Conservation (phyloP, 768 basidiomycete genomes). For the Vishniacozyma victoriae region DNA sequence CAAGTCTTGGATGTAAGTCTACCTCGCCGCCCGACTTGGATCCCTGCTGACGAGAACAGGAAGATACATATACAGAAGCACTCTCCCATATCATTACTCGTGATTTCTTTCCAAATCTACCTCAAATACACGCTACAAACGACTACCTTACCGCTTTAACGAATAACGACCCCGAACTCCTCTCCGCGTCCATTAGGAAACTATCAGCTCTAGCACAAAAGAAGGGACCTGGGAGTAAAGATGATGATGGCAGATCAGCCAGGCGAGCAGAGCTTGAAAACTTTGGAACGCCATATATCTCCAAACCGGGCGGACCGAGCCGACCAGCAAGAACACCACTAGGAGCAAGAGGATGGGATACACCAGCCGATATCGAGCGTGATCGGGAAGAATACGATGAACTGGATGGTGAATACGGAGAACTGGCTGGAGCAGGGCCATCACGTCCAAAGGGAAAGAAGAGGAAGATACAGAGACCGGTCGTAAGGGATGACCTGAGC, state of each 20-base stretch:
- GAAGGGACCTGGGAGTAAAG: constrained; percentile 18
- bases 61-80: constrained; percentile 90
- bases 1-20: constrained; percentile 37
- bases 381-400: constrained; percentile 21
- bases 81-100: constrained; percentile 88
- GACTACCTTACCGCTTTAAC: constrained; percentile 73
- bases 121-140: constrained; percentile 82
- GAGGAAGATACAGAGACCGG: constrained; percentile 20
- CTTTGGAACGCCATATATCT: constrained; percentile 38
- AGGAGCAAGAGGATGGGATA: constrained; percentile 41
- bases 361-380: constrained; percentile 18
- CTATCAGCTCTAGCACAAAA: constrained; percentile 54
- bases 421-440: constrained; percentile 2
- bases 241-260: constrained; percentile 14
- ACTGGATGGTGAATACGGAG: constrained; percentile 8
- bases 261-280: constrained; percentile 35
- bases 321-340: constrained; percentile 33
- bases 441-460: constrained; percentile 8
- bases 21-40: not conserved
- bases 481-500: constrained; percentile 54
- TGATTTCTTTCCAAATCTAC: constrained; percentile 94
- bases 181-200: constrained; percentile 67
- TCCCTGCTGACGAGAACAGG: constrained; percentile 42
- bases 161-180: constrained; percentile 68
- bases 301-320: constrained; percentile 16